Evolutionary conservation across 352 stramenopile genomes (phyloP).

Genomic region (Pelagophyceae sp.): DNA sequence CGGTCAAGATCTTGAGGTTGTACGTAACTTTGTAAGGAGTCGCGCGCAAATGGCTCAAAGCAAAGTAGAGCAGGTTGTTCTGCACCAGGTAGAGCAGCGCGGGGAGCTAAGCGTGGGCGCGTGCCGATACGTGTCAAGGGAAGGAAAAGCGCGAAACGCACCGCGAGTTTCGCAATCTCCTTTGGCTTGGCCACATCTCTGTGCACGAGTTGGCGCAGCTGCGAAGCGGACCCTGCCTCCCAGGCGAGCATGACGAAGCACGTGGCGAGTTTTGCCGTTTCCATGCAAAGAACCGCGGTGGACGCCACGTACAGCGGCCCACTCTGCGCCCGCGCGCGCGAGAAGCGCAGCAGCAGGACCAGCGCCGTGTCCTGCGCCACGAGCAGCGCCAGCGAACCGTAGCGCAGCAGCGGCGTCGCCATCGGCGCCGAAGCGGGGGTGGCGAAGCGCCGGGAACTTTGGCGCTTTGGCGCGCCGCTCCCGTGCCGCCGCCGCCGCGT

Average conservation of each 20-base stretch:
- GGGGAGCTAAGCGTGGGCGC: conserved; percentile 66
- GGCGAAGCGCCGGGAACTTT: too few species aligned
- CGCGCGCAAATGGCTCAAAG: conserved; percentile 69
- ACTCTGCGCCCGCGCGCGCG: conserved; percentile 28
- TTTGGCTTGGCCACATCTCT: conserved; percentile 29
- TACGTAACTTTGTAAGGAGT: conserved; percentile 74
- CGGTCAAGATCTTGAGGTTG: conserved; percentile 72
- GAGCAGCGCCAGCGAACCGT: conserved; percentile 37
- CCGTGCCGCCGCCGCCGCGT: too few species aligned
- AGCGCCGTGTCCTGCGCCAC: conserved; percentile 48
- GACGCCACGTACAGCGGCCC: conserved; percentile 57
- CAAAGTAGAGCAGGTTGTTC: conserved; percentile 80
- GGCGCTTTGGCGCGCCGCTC: too few species aligned
- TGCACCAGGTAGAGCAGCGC: conserved; percentile 77
- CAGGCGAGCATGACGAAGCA: conserved; percentile 54
- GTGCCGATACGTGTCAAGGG: too few species aligned
- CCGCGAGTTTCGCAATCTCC: conserved; percentile 15
- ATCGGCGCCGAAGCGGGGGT: too few species aligned
- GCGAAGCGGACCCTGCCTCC: conserved; percentile 36
- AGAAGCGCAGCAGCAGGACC: conserved; percentile 49
- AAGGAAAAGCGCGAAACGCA: too few species aligned
- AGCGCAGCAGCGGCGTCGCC: neutral
- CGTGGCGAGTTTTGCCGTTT: conserved; percentile 64
- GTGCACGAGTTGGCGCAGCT: conserved; percentile 22
- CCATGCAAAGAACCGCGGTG: conserved; percentile 74